Percentiles rank a stretch among this genome's conserved stretches.
Conservation (phyloP, 139 green algal species). For the Coelastrella sp. region DNA sequence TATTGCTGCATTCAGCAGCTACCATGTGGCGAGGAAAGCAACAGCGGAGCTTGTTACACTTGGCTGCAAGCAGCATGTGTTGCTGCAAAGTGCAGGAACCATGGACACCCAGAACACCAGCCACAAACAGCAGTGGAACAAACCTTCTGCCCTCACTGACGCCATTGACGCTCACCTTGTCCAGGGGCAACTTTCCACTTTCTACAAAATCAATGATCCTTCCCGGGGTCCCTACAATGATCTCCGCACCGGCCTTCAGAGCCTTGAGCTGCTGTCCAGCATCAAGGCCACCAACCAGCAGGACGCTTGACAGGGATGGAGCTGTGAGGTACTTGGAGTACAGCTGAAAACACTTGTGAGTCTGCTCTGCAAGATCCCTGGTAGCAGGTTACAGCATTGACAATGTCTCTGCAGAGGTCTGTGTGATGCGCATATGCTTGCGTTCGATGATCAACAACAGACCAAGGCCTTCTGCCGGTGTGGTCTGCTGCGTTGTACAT, state of each 20-base stretch:
- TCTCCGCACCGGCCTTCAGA: slow-evolving; percentile 70
- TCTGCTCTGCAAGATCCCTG: slow-evolving; percentile 88
- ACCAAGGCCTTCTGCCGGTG: no score
- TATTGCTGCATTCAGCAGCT: no score
- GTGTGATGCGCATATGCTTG: no score
- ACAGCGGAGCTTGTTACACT: no score
- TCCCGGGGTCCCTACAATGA: slow-evolving; percentile 81
- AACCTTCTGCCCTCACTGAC: no score
- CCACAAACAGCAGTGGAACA: no score
- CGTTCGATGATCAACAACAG: no score
- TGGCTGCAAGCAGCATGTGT: no score
- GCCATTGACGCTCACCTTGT: slow-evolving; percentile 60
- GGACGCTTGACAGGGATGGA: slow-evolving; percentile 58
- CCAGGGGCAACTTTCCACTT: slow-evolving; percentile 73
- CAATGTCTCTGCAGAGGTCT: neutral
- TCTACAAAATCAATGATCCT: slow-evolving; percentile 82
- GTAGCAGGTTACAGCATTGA: neutral
- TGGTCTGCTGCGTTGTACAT: no score
- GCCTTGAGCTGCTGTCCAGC: slow-evolving; percentile 50
- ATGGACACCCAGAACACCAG: no score
- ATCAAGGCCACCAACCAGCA: slow-evolving; percentile 78
- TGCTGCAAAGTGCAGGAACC: no score
- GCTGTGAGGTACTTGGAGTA: slow-evolving; percentile 68
- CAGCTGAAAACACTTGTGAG: slow-evolving; percentile 63
- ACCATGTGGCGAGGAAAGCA: no score